Evolutionary conservation across 176 grass and related monocot genomes (phyloP).

Genomic region (Triticum turgidum): DNA sequence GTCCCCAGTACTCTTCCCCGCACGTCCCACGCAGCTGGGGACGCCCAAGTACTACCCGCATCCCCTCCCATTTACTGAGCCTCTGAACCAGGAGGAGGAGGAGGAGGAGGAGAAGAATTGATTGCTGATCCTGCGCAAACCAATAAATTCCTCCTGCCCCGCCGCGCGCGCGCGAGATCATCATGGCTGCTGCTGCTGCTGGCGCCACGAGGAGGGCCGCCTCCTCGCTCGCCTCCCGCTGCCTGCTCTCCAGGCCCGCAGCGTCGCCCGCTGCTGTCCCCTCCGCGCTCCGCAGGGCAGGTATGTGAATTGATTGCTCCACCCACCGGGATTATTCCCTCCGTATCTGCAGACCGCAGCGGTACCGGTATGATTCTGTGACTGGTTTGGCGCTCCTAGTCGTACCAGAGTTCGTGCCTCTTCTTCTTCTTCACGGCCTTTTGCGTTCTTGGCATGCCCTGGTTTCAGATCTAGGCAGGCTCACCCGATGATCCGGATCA

Average conservation of each 20-base stretch:
- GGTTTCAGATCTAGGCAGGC: conserved; percentile 22
- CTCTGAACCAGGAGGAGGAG: background rate
- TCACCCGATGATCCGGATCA: background rate
- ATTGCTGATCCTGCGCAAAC: background rate
- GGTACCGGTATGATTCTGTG: background rate
- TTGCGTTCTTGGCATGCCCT: background rate
- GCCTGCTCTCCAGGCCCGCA: conserved; percentile 37
- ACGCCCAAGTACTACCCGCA: background rate
- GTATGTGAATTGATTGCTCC: conserved; percentile 16
- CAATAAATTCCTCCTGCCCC: conserved; percentile 30
- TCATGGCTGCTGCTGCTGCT: conserved; percentile 31
- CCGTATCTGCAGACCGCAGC: background rate
- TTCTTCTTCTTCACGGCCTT: background rate
- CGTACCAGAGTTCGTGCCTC: background rate
- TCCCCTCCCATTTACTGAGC: conserved; percentile 12
- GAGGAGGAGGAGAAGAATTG: background rate
- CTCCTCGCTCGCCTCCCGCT: conserved; percentile 64
- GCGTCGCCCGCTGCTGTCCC: background rate
- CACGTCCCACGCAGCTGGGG: background rate
- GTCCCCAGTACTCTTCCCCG: background rate
- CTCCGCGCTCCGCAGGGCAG: conserved; percentile 43
- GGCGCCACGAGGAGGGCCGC: conserved; percentile 41
- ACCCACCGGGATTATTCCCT: background rate
- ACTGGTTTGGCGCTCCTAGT: background rate
- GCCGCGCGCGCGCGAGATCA: background rate